A percentile compares a stretch with the other conserved stretches of the same genome.
Conservation (phyloP, 1,284 basidiomycete genomes). For the Microbotryum silenes-acaulis region DNA sequence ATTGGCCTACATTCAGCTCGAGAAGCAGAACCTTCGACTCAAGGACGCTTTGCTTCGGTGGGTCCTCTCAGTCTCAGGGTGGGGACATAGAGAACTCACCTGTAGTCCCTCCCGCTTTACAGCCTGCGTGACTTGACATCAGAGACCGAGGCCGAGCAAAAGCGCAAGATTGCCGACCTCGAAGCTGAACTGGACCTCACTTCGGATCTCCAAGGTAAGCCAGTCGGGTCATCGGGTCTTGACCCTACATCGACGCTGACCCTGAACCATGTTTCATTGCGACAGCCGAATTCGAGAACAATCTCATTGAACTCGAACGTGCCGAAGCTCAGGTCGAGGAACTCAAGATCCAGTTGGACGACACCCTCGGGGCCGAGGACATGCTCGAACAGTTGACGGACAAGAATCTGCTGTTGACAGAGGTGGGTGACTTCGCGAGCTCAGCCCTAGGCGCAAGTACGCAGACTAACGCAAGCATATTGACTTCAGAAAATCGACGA, state of each 20-base stretch:
- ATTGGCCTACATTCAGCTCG: slow-evolving; percentile 79
- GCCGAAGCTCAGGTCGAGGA: slow-evolving; percentile 88
- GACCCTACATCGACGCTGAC: neutral
- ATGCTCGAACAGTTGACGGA: slow-evolving; percentile 93
- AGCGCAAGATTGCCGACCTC: slow-evolving; percentile 71
- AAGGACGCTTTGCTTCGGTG: slow-evolving; percentile 86
- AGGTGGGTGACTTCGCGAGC: slow-evolving; percentile 48
- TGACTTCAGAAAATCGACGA: slow-evolving; percentile 78
- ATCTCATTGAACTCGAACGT: slow-evolving; percentile 68
- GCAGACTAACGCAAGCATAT: no score
- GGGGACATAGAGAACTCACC: no score
- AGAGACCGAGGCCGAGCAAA: slow-evolving; percentile 79
- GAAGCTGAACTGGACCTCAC: slow-evolving; percentile 66
- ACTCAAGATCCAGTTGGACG: slow-evolving; percentile 88
- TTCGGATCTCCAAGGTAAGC: slow-evolving; percentile 41
- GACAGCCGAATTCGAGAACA: slow-evolving; percentile 68
- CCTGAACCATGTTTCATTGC: slow-evolving; percentile 19
- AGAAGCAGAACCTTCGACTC: slow-evolving; percentile 90
- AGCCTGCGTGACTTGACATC: slow-evolving; percentile 79
- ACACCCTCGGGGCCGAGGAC: slow-evolving; percentile 89
- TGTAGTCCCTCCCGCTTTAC: neutral
- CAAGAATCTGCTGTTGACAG: slow-evolving; percentile 79
- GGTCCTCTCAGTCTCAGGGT: slow-evolving; percentile 21
- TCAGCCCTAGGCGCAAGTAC: neutral
- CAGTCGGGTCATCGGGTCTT: slow-evolving; percentile 55